Evolutionary conservation across 768 basidiomycete species (phyloP).

Genomic region (Pleurotus djamor): DNA sequence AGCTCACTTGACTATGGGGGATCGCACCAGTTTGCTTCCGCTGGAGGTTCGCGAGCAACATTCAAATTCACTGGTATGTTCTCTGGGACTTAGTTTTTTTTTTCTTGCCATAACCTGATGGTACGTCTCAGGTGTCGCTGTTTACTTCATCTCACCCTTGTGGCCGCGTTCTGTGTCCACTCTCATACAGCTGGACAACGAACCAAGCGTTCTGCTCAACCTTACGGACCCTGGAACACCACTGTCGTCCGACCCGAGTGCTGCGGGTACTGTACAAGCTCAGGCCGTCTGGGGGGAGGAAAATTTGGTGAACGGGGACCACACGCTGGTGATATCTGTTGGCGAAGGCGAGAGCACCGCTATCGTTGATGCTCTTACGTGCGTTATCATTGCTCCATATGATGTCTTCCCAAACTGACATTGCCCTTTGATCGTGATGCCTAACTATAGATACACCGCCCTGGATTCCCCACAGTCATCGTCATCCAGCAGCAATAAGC

Average conservation of each 20-base stretch:
- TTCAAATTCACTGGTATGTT: constrained; percentile 38
- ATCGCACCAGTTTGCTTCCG: not conserved
- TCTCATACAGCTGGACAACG: constrained; percentile 34
- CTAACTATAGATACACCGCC: not conserved
- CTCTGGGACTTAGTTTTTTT: not conserved
- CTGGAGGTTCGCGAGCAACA: constrained; percentile 18
- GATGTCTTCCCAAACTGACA: not conserved
- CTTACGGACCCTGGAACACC: constrained; percentile 12
- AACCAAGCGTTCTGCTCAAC: constrained; percentile 28
- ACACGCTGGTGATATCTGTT: constrained; percentile 36
- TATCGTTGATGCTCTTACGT: constrained; percentile 39
- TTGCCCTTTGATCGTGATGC: not conserved
- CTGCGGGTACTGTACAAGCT: constrained; percentile 31
- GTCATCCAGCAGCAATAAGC: not conserved
- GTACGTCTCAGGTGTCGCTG: constrained; percentile 29
- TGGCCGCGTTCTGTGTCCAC: constrained; percentile 46
- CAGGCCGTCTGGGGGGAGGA: constrained; percentile 33
- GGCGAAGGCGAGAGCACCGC: constrained; percentile 30
- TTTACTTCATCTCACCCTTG: constrained; percentile 40
- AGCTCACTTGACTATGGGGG: not conserved
- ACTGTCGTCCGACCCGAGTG: not conserved
- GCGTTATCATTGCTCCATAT: constrained; percentile 12
- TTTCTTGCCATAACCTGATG: not conserved
- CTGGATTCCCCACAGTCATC: not conserved
- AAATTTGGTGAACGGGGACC: constrained; percentile 27